Base-by-base conservation (phyloP, 2,329 filamentous ascomycete genomes). In the Aspergillus alliaceus region DNA sequence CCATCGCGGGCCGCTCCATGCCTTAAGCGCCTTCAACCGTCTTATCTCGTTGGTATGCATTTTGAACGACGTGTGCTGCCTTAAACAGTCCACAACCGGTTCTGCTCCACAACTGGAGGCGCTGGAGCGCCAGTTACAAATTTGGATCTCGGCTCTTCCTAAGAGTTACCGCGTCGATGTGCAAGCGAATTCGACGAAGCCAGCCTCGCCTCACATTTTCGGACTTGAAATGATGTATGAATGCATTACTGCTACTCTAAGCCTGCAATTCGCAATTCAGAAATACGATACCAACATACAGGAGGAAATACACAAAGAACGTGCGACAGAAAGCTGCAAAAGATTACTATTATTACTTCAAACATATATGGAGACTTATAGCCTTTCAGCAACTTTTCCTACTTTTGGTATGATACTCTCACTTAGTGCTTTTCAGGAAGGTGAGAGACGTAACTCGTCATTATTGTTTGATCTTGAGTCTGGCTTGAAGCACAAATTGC, bases 1-100 rank as follows among this genome's bases (percentile, higher is more conserved):
- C 54, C 69, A 69, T 34, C 70, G 71, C 18, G 72, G 75, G 11
- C 76, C 75, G 4, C 72, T 80, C 12, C 74, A 80, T 44, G 74
- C 77, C 5, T 66, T 82, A 22, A 85, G 82, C 64, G 82, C 78
- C 6, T 83, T 84, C 65, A 84, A 84, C 58, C 73, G 75, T 27
- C 70, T 85, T 18, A 67, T 82, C 0, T 72, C 74, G 12, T 62
- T 80, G 37, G 64, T 72, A 46, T 68, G 65, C 15, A 69, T 73
- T 15, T 27, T 72, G 46, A 74, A 73, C 49, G 71, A 73, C 14
- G 52, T 72, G 24, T 72, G 69, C 37, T 70, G 58, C 55, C 56
- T 64, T 51, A 66, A 62, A 40, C 66, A 69, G 47, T 59, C 63
- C 12, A 57, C 62, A 12, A 62, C 61, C 4, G 52, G 59, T 27